Percentiles rank a stretch among this genome's conserved stretches.
Conservation (phyloP, 306 rosid genomes). For the Cucumis sativus region Cucumber_9930_V3 NC_026661.2:804001-804500, state of each 20-base stretch:
- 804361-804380: conserved; percentile 5
- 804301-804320: conserved; percentile 7
- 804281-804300: conserved; percentile 1
- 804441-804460: conserved; percentile 28
- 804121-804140: neutral
- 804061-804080: neutral
- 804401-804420: conserved; percentile 33
- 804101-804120: neutral
- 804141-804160: neutral
- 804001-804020: neutral
- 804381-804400: conserved; percentile 34
- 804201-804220: neutral
- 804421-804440: conserved; percentile 25
- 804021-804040: conserved; percentile 9
- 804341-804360: neutral
- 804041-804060: neutral
- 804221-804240: neutral
- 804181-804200: neutral
- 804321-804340: conserved; percentile 10
- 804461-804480: conserved; percentile 27
- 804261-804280: conserved; percentile 14
- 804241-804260: neutral
- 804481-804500: conserved; percentile 24
- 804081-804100: neutral
- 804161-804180: neutral